Evolutionary conservation across 108 stramenopile species (phyloP), one percentile per base, ranked within the genome.

Genomic region (Discostella pseudostelligera): DNA sequence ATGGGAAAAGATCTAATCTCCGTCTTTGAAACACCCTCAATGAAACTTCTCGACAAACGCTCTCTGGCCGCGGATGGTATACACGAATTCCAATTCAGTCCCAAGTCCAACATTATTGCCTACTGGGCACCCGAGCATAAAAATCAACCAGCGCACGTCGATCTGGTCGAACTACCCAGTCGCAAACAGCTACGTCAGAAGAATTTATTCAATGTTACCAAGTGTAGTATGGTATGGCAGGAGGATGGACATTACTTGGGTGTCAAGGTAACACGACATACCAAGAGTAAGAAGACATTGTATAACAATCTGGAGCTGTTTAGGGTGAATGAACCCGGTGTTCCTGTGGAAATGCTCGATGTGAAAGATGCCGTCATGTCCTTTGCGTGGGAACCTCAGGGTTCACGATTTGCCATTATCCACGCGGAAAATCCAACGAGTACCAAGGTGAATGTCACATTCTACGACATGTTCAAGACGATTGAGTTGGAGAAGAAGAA

Each of bases 301-400:
- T 97, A 94, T 86, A 85, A 92, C 78, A 94, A 95, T 62, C 84
- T 98, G 62, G 96, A 97, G 75, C 79, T 98, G 53, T 97, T 98
- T 77, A 85, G 96, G 45, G 72, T 97, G 24, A 84, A 84, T 54
- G 86, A 92, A 53, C 68, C 78, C 1, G 90, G 88, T 56, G 79
- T 98, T 22, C 96, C 97, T 9, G 95, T 98, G 25, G 97, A 97
- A 70, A 96, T 95, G 92, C 54, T 97, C 35, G 96, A 98, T 67
- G 80, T 88, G 51, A 90, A 95, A 78, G 88, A 95, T 70, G 90
- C 90, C 11, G 92, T 93, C 54, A 92, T 97, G 81, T 90, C 94
- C 0, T 88, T 98, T 60, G 80, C 81, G n/a, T 98, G 90, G 90
- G 97, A 98, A 83, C 97, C 97, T 17, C 67, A 70, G 0, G 97